Evolutionary conservation across 192 early-diverging fungal genomes (phyloP).

Genomic region (Funneliformis mosseae): DNA sequence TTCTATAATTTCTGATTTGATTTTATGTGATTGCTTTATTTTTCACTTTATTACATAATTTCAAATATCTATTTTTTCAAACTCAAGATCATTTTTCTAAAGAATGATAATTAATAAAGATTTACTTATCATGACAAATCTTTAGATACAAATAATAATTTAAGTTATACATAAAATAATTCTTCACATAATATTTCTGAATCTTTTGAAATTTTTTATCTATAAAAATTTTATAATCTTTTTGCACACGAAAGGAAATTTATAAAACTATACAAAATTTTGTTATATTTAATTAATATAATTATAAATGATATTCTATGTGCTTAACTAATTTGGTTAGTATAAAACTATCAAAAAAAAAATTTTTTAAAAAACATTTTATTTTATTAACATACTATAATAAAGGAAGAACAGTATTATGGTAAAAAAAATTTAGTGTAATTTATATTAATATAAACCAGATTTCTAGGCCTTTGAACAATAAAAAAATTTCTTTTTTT

Average conservation of each 20-base stretch:
- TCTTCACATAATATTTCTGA: constrained; percentile 1
- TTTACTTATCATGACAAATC: neutral
- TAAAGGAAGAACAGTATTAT: too few relatives aligned
- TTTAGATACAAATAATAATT: constrained; percentile 5
- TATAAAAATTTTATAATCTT: too few relatives aligned
- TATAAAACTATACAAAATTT: neutral
- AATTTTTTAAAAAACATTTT: neutral
- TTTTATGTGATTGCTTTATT: neutral
- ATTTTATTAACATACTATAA: too few relatives aligned
- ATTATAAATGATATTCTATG: neutral
- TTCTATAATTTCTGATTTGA: neutral
- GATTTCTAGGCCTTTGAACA: too few relatives aligned
- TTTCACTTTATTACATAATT: neutral
- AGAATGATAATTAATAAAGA: neutral
- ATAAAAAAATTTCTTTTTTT: too few relatives aligned
- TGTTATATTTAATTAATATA: neutral
- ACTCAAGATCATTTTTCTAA: constrained; percentile 6
- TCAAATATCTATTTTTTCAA: constrained; percentile 6
- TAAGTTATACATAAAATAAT: neutral
- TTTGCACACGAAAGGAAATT: neutral
- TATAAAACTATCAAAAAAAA: neutral
- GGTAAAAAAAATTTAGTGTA: too few relatives aligned
- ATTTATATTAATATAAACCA: too few relatives aligned
- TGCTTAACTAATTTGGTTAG: neutral
- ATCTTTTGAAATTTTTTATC: neutral